Conservation (phyloP, 805 yeast genomes). For the Ogataea trehaloabstinens region DNA sequence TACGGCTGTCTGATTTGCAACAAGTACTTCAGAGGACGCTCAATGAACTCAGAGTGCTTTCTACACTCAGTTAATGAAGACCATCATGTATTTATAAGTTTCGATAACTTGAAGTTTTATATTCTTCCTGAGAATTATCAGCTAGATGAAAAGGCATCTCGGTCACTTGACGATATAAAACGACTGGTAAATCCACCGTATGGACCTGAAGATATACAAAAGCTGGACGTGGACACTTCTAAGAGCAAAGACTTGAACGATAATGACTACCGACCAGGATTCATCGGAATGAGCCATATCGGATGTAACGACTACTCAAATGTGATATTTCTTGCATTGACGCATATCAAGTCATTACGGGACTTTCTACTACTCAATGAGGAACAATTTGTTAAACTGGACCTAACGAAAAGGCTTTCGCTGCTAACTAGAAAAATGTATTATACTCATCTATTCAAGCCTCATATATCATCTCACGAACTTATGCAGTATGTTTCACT, state of each 20-base stretch:
- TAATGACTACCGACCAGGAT: constrained; percentile 56
- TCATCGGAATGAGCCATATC: constrained; percentile 59
- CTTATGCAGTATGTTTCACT: constrained; percentile 48
- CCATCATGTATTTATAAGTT: constrained; percentile 63
- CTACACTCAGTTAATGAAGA: constrained; percentile 59
- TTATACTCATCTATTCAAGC: constrained; percentile 56
- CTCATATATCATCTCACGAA: constrained; percentile 68
- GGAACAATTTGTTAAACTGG: constrained; percentile 25
- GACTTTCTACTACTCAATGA: constrained; percentile 38
- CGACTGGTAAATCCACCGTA: constrained; percentile 53
- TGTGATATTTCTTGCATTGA: constrained; percentile 51
- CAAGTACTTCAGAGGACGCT: constrained; percentile 67
- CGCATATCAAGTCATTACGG: constrained; percentile 53
- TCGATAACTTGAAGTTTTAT: constrained; percentile 48
- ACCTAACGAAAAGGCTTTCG: constrained; percentile 44
- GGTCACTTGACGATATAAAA: constrained; percentile 49
- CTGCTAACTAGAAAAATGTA: constrained; percentile 57
- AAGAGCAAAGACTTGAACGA: constrained; percentile 42
- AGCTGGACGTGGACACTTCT: constrained; percentile 24
- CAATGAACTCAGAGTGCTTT: constrained; percentile 62
- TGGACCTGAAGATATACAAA: constrained; percentile 30
- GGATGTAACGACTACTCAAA: constrained; percentile 53
- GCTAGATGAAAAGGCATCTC: constrained; percentile 29
- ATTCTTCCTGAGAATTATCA: constrained; percentile 63
- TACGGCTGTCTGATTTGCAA: constrained; percentile 78